Evolutionary conservation across 163 green algal genomes (phyloP), one percentile per base, ranked within the genome.

Genomic region (Scenedesmus sp.): DNA sequence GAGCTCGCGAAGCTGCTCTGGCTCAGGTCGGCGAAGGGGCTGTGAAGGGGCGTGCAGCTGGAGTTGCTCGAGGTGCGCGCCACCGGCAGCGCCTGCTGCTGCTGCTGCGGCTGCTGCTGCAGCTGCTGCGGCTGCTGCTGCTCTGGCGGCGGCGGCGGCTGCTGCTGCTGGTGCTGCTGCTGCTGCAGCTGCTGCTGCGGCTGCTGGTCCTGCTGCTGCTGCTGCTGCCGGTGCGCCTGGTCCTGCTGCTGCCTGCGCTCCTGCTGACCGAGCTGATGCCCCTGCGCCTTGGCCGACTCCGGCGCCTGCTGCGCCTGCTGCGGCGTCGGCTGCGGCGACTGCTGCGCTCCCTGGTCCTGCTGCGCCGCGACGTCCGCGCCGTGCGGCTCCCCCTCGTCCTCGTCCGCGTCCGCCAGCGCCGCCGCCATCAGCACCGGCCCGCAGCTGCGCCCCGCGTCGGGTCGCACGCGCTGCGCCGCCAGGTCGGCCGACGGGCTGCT

Each of bases 181-280:
- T 36, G 57, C 60, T 57, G 44, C 17, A 33, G 72, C 29, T 54
- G 15, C 45, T 73, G 13, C 45, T 24, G 14, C 45, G 60, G 39
- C 67, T 63, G 64, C 22, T 63, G 11, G 63, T 76, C 26, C 65
- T 73, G 44, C 57, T 80, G 73, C 28, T 81, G 9, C 48, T 53
- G 31, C 31, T 13, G 36, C 6, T 31, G 47, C 36, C 73, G 65
- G 22, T 51, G 45, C 20, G 13, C 17, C 10, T n/a, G 20, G 24
- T 24, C 28, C 60, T 36, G 58, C 29, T 75, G 51, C 66, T 76
- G 66, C 44, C 50, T 48, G 36, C 33, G 29, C 13, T 74, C 15
- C 2, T 24, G 31, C 6, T 69, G 13, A 33, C 5, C 7, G 60
- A 70, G 50, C 31, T 75, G 66, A 29, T 14, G 26, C 45, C 45